A percentile compares a stretch with the other conserved stretches of the same genome.
Evolutionary conservation across 73 alveolate genomes (phyloP).

Genomic region (Paramecium octaurelia): DNA sequence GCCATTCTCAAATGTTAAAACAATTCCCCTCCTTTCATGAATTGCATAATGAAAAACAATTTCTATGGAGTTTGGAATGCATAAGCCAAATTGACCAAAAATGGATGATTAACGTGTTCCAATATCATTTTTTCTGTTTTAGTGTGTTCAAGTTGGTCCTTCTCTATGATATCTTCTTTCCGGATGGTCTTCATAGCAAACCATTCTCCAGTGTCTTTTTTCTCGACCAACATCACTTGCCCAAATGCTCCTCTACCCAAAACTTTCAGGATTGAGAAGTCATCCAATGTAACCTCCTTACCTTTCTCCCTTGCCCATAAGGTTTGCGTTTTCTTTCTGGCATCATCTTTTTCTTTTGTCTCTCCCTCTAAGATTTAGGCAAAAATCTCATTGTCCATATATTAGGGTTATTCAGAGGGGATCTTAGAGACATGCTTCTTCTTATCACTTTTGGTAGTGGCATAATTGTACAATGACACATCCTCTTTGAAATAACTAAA

Average conservation of each 20-base stretch:
- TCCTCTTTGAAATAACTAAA: conserved; percentile 49
- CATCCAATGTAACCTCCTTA: conserved; percentile 68
- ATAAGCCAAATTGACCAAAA: conserved; percentile 86
- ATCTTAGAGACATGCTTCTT: conserved; percentile 59
- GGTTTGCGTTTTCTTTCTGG: conserved; percentile 56
- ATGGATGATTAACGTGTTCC: conserved; percentile 85
- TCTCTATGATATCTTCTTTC: conserved; percentile 83
- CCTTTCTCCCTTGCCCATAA: conserved; percentile 62
- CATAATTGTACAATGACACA: conserved; percentile 58
- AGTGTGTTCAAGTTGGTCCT: conserved; percentile 86
- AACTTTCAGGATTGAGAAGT: conserved; percentile 80
- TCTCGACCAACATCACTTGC: conserved; percentile 82
- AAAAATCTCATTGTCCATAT: conserved; percentile 52
- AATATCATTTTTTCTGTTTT: conserved; percentile 89
- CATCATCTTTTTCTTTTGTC: conserved; percentile 64
- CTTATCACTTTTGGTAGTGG: conserved; percentile 63
- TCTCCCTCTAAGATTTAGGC: conserved; percentile 36
- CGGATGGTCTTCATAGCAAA: conserved; percentile 90
- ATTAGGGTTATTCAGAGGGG: conserved; percentile 52
- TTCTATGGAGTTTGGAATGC: conserved; percentile 81
- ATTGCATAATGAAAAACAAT: conserved; percentile 61
- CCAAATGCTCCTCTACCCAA: conserved; percentile 92
- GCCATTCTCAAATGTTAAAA: conserved; percentile 61
- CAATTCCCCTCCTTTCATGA: conserved; percentile 71
- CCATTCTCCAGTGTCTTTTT: conserved; percentile 69